Conservation (phyloP, 768 basidiomycete species). For the Gautieria morchelliformis region DNA sequence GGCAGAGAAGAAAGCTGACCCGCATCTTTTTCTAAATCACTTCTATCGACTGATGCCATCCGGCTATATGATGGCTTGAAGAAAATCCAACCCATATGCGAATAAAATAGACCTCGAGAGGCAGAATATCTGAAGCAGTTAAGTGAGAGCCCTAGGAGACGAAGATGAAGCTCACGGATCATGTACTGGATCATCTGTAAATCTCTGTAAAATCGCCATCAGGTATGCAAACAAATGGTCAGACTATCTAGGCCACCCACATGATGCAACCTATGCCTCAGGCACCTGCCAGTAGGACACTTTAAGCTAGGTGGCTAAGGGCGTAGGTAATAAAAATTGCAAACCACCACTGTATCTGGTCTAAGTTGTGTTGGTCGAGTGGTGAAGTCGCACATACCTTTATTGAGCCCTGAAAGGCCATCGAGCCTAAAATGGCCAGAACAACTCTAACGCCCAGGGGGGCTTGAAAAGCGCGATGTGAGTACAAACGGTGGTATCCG, state of each 20-base stretch:
- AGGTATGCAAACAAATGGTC: background rate
- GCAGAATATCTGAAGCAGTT: conserved; percentile 49
- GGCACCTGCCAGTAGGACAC: conserved; percentile 42
- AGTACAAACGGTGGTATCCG: conserved; percentile 75
- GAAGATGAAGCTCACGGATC: conserved; percentile 40
- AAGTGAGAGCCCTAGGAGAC: background rate
- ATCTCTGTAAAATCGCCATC: conserved; percentile 34
- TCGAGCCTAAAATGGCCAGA: conserved; percentile 57
- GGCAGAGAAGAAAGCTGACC: conserved; percentile 30
- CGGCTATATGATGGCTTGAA: conserved; percentile 59
- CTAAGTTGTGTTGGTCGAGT: background rate
- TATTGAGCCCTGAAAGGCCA: conserved; percentile 73
- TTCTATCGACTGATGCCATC: conserved; percentile 52
- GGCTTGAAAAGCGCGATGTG: conserved; percentile 62
- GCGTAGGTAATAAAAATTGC: conserved; percentile 6
- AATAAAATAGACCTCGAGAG: conserved; percentile 60
- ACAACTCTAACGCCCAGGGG: conserved; percentile 41
- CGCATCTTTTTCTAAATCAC: conserved; percentile 59
- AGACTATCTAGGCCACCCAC: conserved; percentile 25
- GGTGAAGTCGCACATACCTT: conserved; percentile 34
- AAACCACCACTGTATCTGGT: conserved; percentile 39
- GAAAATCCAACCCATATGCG: conserved; percentile 85
- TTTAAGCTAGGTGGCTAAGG: background rate
- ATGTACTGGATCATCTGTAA: conserved; percentile 58
- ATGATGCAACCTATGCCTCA: conserved; percentile 70